These are phyloP conservation scores for Geotrichum citri-aurantii DNA, from an alignment of 1,139 yeast species.

Conservation along the genomic window DNA sequence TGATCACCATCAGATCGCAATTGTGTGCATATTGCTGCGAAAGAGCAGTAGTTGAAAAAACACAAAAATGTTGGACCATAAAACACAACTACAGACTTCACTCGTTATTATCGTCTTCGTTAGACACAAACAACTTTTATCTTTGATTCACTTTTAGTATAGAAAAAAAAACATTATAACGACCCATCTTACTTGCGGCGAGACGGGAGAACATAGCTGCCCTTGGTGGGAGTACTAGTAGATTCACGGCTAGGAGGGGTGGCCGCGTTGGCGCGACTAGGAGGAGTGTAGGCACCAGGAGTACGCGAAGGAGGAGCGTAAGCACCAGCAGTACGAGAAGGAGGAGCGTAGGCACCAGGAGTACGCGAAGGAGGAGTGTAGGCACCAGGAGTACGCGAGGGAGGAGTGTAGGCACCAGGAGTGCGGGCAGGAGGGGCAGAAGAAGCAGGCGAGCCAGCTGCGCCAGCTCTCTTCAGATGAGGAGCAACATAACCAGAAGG, in stretches of 20 bases:
- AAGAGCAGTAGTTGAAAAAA: no score
- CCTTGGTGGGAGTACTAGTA: neutral
- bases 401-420: slow-evolving; percentile 9
- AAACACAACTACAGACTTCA: neutral
- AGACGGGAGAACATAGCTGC: slow-evolving; percentile 2
- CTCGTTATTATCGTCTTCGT: neutral
- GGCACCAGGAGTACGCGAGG: slow-evolving; percentile 11
- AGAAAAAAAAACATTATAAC: neutral
- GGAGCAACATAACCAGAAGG: slow-evolving; percentile 13
- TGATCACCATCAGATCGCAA: neutral
- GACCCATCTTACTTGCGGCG: neutral
- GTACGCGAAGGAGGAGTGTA: slow-evolving; percentile 8
- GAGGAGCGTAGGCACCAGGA: slow-evolving; percentile 7
- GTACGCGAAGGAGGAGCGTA: slow-evolving; percentile 5
- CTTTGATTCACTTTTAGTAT: neutral
- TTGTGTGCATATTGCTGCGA: neutral
- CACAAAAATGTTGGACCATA: no score
- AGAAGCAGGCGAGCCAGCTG: slow-evolving; percentile 2
- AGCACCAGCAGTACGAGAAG: slow-evolving; percentile 6
- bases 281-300: slow-evolving; percentile 9
- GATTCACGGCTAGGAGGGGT: neutral
- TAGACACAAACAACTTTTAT: neutral
- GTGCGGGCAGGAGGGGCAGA: slow-evolving; percentile 1
- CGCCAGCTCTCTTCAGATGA: slow-evolving; percentile 7
- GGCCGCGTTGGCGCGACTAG: neutral